Conservation (phyloP, 2,329 filamentous ascomycete species). For the Aspergillus viridinutans region DNA sequence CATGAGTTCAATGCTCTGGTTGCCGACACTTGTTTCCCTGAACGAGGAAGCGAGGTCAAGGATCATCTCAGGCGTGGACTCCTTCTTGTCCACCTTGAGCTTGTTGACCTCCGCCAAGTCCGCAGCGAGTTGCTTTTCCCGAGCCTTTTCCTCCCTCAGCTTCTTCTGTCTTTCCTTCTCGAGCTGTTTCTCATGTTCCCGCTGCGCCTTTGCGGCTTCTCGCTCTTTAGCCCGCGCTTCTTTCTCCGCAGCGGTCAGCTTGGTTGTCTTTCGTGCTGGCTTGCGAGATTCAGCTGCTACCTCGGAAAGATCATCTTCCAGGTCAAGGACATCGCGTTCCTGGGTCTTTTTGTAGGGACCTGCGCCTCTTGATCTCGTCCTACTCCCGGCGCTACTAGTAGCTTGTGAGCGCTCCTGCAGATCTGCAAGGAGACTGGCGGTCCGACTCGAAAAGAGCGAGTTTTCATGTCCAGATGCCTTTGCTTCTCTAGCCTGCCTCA, state of each 20-base stretch:
- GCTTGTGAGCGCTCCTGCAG: conserved; percentile 18
- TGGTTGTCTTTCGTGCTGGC: conserved; percentile 37
- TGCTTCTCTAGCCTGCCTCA: conserved; percentile 17
- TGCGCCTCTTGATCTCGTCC: background rate
- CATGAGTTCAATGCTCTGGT: conserved; percentile 42
- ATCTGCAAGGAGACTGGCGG: conserved; percentile 37
- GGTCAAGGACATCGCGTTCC: background rate
- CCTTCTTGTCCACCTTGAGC: conserved; percentile 66
- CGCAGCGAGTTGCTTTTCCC: conserved; percentile 60
- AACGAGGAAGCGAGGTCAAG: conserved; percentile 62
- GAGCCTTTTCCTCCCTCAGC: conserved; percentile 53
- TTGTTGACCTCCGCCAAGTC: conserved; percentile 72
- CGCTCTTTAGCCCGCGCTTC: conserved; percentile 52
- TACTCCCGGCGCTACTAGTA: conserved; percentile 1
- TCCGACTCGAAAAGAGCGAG: conserved; percentile 36
- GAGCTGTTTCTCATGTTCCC: conserved; percentile 52
- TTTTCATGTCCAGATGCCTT: conserved; percentile 9
- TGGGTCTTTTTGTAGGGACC: conserved; percentile 8
- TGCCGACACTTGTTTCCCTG: conserved; percentile 41
- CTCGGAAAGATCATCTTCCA: conserved; percentile 17
- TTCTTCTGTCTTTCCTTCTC: conserved; percentile 49
- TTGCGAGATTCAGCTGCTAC: conserved; percentile 45
- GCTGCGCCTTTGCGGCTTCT: conserved; percentile 45
- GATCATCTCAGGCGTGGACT: conserved; percentile 72
- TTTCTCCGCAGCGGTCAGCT: conserved; percentile 28